phyloP scores from a whole-genome alignment of 129 eudicot species.

The Lactuca saligna region DNA sequence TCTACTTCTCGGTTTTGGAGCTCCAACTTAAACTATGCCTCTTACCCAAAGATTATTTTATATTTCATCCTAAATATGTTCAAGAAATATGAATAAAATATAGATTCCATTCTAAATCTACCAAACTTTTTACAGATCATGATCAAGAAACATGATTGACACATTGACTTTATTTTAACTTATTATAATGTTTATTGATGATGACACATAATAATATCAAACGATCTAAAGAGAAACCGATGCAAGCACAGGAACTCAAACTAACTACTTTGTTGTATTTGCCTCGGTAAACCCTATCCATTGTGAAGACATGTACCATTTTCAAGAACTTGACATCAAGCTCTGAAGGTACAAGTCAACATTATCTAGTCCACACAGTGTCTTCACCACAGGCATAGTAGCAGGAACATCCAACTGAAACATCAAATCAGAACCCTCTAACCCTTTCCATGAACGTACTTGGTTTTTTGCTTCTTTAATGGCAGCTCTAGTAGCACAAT shows the following conservation, averaged over 20 bases:
- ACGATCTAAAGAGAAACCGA: background rate
- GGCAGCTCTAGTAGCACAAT: slow-evolving; percentile 93
- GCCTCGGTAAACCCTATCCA: background rate
- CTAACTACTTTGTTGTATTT: slow-evolving; percentile 8
- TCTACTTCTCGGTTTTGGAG: background rate
- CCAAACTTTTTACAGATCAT: background rate
- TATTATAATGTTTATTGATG: background rate
- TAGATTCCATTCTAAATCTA: background rate
- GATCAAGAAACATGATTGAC: background rate
- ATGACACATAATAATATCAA: slow-evolving; percentile 1
- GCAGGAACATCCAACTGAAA: slow-evolving; percentile 91
- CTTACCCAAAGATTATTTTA: background rate
- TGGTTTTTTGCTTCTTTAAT: slow-evolving; percentile 77
- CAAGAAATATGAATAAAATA: background rate
- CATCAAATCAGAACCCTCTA: slow-evolving; percentile 30
- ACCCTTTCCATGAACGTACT: slow-evolving; percentile 56
- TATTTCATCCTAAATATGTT: background rate
- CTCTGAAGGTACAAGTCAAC: slow-evolving; percentile 59
- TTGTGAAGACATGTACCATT: slow-evolving; percentile 2
- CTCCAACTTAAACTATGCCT: background rate
- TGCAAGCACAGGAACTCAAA: slow-evolving; percentile 3
- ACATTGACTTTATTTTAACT: background rate
- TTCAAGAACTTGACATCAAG: slow-evolving; percentile 37
- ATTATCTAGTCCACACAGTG: slow-evolving; percentile 66
- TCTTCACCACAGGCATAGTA: slow-evolving; percentile 83